Conservation (phyloP, 441 rosid species). For the Viola pubescens region DNA sequence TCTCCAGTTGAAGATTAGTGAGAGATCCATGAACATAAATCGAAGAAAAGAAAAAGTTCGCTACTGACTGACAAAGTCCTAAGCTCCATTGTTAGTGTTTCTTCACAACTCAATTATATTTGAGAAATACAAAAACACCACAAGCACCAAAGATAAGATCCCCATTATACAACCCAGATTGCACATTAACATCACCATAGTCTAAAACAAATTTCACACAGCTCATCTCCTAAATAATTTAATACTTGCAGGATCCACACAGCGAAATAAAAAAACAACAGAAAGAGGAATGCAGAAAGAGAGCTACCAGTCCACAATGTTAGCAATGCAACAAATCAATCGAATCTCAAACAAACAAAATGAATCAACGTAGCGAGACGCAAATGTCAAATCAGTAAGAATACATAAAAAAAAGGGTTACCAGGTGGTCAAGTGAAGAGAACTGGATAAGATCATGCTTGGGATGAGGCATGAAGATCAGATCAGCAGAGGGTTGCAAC, state of each 20-base stretch:
- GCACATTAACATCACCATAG: neutral
- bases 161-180: neutral
- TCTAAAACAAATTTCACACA: neutral
- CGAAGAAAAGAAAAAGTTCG: too few relatives aligned
- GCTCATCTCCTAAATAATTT: too few relatives aligned
- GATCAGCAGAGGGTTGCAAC: constrained; percentile 53
- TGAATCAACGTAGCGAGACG: neutral
- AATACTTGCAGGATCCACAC: too few relatives aligned
- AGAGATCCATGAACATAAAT: too few relatives aligned
- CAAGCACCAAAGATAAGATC: neutral
- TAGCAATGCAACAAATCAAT: neutral
- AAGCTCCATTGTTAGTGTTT: too few relatives aligned
- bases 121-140: neutral
- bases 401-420: constrained; percentile 10
- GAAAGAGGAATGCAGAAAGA: too few relatives aligned
- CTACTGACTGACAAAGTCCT: too few relatives aligned
- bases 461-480: constrained; percentile 71
- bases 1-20: too few relatives aligned
- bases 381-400: too few relatives aligned
- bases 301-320: neutral
- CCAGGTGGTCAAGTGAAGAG: constrained; percentile 60
- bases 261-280: neutral
- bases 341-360: neutral
- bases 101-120: neutral
- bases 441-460: constrained; percentile 68